Conservation (phyloP, 768 basidiomycete species). For the Kwoniella dejecticola region DNA sequence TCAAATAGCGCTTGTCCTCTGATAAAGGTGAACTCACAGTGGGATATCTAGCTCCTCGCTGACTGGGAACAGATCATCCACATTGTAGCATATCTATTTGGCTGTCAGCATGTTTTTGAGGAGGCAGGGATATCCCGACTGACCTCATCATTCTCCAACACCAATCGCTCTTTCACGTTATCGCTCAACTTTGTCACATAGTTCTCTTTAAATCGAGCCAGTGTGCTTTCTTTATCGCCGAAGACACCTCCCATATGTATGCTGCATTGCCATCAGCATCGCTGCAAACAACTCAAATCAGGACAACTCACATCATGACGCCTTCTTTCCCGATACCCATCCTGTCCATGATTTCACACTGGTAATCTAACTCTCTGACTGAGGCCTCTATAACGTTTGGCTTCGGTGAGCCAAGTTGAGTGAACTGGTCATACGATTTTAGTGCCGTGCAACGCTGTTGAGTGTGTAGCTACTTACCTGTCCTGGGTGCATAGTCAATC, state of each 20-base stretch:
- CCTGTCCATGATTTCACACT: conserved; percentile 80
- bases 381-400: conserved; percentile 73
- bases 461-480: conserved; percentile 63
- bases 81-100: conserved; percentile 74
- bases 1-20: background rate
- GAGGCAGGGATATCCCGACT: conserved; percentile 17
- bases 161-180: conserved; percentile 71
- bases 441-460: background rate
- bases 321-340: conserved; percentile 77
- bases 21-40: conserved; percentile 57
- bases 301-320: conserved; percentile 81
- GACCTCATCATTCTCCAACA: conserved; percentile 94
- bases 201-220: conserved; percentile 72
- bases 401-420: conserved; percentile 72
- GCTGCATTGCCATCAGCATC: conserved; percentile 7
- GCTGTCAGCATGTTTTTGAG: background rate
- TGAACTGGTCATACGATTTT: conserved; percentile 52
- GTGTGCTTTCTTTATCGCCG: conserved; percentile 71
- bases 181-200: conserved; percentile 65
- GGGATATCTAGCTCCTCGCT: conserved; percentile 81
- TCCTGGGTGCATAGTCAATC: conserved; percentile 85
- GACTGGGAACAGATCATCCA: conserved; percentile 81
- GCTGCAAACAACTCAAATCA: too few relatives aligned
- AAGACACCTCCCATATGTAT: conserved; percentile 76
- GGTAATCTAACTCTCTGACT: conserved; percentile 79